These are phyloP conservation scores for Wickerhamiella musiphila DNA, from an alignment of 805 yeast genomes.

Conservation along the genomic window DNA sequence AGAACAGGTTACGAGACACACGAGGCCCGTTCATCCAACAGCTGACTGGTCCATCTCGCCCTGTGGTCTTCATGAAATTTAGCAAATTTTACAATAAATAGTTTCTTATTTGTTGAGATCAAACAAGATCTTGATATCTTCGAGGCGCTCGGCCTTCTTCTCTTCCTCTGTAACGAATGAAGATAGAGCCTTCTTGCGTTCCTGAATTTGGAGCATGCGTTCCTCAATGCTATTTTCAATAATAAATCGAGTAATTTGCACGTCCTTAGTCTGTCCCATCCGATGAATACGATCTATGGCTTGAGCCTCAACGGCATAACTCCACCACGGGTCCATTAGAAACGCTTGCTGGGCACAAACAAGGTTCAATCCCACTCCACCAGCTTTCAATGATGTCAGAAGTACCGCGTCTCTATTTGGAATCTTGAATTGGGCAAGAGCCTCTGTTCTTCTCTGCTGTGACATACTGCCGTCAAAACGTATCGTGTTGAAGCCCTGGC, in stretches of 20 bases:
- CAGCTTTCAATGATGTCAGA: constrained; percentile 69
- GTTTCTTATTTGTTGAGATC: constrained; percentile 12
- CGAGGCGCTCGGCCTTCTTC: constrained; percentile 20
- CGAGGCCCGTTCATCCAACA: neutral
- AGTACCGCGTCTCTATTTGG: constrained; percentile 28
- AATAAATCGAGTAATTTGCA: constrained; percentile 63
- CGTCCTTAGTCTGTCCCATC: constrained; percentile 64
- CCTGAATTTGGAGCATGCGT: constrained; percentile 76
- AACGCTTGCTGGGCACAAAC: constrained; percentile 74
- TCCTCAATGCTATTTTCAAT: constrained; percentile 73
- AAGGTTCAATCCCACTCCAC: constrained; percentile 83
- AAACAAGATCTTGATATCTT: constrained; percentile 22
- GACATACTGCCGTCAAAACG: constrained; percentile 74
- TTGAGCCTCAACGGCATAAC: constrained; percentile 77
- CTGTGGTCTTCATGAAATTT: neutral
- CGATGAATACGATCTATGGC: constrained; percentile 85
- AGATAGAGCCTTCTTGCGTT: constrained; percentile 36
- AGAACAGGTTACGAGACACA: neutral
- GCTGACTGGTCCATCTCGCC: neutral
- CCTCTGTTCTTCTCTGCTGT: constrained; percentile 43
- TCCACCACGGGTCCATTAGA: constrained; percentile 97
- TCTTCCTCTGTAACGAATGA: constrained; percentile 23
- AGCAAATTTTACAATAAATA: neutral
- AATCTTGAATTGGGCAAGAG: constrained; percentile 37
- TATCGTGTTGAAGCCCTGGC: constrained; percentile 34